phyloP scores from a whole-genome alignment of 495 filamentous ascomycete species.

The Lentithecium fluviatile region DNA sequence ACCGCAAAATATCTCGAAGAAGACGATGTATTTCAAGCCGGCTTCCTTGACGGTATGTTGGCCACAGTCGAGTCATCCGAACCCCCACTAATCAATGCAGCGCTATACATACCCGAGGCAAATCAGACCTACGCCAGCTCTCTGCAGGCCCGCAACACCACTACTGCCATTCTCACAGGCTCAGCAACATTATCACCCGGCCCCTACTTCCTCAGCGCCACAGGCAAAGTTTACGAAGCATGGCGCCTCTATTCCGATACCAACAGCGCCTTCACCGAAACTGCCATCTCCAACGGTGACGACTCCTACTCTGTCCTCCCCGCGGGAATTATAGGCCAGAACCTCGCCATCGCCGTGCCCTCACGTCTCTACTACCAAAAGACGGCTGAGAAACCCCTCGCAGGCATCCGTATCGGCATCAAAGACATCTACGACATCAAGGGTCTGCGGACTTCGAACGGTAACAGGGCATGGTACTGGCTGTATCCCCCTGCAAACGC shows the following conservation, averaged over 20 bases:
- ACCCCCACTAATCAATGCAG: background rate
- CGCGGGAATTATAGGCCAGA: constrained; percentile 45
- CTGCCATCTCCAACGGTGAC: constrained; percentile 35
- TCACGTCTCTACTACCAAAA: constrained; percentile 53
- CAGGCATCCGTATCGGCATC: constrained; percentile 53
- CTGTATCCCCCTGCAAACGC: constrained; percentile 50
- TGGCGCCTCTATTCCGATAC: constrained; percentile 52
- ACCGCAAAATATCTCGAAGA: constrained; percentile 4
- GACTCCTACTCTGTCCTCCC: constrained; percentile 46
- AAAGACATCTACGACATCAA: constrained; percentile 63
- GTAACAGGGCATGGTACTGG: constrained; percentile 57
- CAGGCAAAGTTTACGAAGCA: constrained; percentile 48
- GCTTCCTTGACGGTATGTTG: constrained; percentile 36
- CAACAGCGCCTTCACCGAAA: constrained; percentile 49
- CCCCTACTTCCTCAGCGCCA: constrained; percentile 46
- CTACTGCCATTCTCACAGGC: constrained; percentile 4
- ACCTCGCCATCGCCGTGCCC: constrained; percentile 51
- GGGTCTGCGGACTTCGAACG: constrained; percentile 54
- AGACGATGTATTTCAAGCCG: constrained; percentile 41
- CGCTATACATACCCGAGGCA: constrained; percentile 2
- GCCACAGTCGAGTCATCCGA: background rate
- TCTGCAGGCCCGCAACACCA: constrained; percentile 11
- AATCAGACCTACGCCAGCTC: constrained; percentile 2
- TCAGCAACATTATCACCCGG: constrained; percentile 38
- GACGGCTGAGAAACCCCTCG: constrained; percentile 39